Base-by-base conservation (phyloP, 345 rosid species). In the Rhizophora mangle region DNA sequence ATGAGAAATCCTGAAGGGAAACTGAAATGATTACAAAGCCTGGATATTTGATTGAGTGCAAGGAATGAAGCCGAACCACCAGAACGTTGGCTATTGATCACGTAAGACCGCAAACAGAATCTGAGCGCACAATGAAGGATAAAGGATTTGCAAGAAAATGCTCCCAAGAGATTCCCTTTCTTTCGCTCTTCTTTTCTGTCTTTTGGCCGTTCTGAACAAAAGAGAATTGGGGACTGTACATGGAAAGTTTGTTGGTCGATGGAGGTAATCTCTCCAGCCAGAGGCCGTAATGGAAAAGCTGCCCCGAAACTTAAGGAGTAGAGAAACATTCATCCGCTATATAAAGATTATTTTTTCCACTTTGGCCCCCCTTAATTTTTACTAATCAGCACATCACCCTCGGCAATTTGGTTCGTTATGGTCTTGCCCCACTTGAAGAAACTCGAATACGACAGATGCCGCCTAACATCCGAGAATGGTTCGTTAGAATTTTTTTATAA, bases 211-310 rank as follows among this genome's bases (percentile, higher is more conserved):
- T 51, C 58, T 57, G 59, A 64, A 64, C 64, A 64, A 31, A 58
- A 63, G 20, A 24, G 34, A 64, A 43, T 43, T 56, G 11, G 15
- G 31, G 74, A 53, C 39, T 21, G 37, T 6, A 39, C 49, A 6
- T 26, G n/a, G 58, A 39, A 18, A 43, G 59, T 64, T 64, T 4
- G 47, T 63, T 37, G 62, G 55, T 51, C 6, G n/a, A 70, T 24
- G 37, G 74, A 72, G 75, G 64, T 56, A 64, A 57, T 64, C 34
- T 71, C 74, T 71, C 63, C n/a, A 71, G 21, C 22, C 8, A 55
- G 74, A 64, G 69, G 69, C 43, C 57, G 69, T 64, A 19, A 71
- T 54, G 34, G 9, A 19, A 55, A 36, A 15, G 24, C 31, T 43
- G 10, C 22, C 32, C 61, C 75, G 63, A 64, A 72, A 72, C 30